A percentile compares a stretch with the other conserved stretches of the same genome.
Conservation (phyloP, 2,329 filamentous ascomycete species). For the Neonectria sp. region DNA sequence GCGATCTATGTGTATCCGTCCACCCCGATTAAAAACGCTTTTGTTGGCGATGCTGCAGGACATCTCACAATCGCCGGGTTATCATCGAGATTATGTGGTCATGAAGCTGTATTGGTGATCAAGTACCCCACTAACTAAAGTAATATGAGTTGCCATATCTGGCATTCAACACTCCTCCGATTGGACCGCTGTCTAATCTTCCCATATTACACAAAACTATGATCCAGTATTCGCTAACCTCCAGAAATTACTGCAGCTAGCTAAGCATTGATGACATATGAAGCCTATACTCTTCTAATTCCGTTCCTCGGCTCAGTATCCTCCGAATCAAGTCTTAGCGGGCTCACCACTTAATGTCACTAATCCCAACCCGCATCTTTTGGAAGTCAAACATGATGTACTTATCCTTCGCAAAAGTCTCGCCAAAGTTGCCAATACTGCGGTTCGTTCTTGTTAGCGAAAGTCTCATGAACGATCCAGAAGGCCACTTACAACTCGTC, state of each 20-base stretch:
- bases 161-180: not conserved
- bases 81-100: not conserved
- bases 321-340: not conserved
- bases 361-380: slow-evolving; percentile 26
- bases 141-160: slow-evolving; percentile 11
- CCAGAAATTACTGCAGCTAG: slow-evolving; percentile 1
- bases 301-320: not conserved
- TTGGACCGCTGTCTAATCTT: not conserved
- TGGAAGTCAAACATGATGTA: slow-evolving; percentile 26
- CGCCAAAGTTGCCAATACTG: slow-evolving; percentile 28
- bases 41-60: too few relatives aligned
- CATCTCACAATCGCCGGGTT: not conserved
- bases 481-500: slow-evolving; percentile 17
- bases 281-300: slow-evolving; percentile 10
- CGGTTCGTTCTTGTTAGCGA: not conserved
- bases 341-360: slow-evolving; percentile 23
- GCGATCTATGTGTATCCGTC: too few relatives aligned
- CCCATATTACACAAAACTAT: not conserved
- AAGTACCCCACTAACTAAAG: not conserved
- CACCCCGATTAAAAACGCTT: too few relatives aligned
- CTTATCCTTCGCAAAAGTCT: slow-evolving; percentile 30
- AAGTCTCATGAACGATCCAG: not conserved
- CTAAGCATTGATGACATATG: not conserved
- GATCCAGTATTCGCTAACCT: not conserved
- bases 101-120: not conserved